These are phyloP conservation scores for Penicillium manginii DNA, from an alignment of 495 filamentous ascomycete genomes.

Conservation along the genomic window DNA sequence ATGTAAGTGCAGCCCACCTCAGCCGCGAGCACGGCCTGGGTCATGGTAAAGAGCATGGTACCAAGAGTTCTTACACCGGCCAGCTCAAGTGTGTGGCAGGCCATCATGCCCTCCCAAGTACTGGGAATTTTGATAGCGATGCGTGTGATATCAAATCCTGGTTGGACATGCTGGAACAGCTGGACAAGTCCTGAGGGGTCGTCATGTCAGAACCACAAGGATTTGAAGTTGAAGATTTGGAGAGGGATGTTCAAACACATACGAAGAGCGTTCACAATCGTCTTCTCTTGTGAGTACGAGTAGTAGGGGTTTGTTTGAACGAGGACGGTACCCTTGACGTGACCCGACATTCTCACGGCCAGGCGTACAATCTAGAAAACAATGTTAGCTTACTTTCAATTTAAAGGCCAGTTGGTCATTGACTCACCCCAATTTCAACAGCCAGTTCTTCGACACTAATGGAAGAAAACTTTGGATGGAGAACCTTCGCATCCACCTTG, in stretches of 20 bases:
- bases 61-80: constrained; percentile 59
- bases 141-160: constrained; percentile 49
- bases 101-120: constrained; percentile 67
- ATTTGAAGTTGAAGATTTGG: background rate
- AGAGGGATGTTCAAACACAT: constrained; percentile 25
- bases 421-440: constrained; percentile 56
- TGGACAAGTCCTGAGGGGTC: constrained; percentile 49
- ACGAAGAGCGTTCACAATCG: constrained; percentile 59
- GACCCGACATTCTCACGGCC: constrained; percentile 52
- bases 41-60: constrained; percentile 63
- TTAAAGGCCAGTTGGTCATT: background rate
- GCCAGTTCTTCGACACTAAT: constrained; percentile 54
- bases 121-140: constrained; percentile 66
- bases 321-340: constrained; percentile 59
- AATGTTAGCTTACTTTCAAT: background rate
- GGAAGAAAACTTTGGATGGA: constrained; percentile 39
- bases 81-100: constrained; percentile 59
- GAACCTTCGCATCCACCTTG: constrained; percentile 38
- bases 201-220: background rate
- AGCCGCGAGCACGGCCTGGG: constrained; percentile 59
- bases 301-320: constrained; percentile 65
- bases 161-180: constrained; percentile 52
- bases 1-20: constrained; percentile 62
- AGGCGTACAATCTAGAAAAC: constrained; percentile 54
- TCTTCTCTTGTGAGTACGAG: constrained; percentile 56